Evolutionary conservation across 2,329 filamentous ascomycete species (phyloP).

Genomic region (Fusarium xyrophilum): DNA sequence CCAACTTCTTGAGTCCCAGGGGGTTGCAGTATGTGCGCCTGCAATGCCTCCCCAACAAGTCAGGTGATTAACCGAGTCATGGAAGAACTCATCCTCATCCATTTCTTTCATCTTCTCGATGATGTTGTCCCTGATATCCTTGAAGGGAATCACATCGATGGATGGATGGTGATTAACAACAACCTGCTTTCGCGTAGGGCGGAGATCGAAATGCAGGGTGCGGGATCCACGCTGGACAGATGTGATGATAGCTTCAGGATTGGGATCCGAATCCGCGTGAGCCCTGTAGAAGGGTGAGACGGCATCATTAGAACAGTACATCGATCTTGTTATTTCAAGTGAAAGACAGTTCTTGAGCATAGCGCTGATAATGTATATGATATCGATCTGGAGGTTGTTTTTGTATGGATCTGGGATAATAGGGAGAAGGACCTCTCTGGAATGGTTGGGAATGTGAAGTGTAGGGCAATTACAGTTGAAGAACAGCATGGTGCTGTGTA

Average conservation of each 20-base stretch:
- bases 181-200: constrained; percentile 40
- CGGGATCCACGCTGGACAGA: constrained; percentile 34
- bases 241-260: constrained; percentile 20
- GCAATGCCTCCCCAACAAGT: constrained; percentile 41
- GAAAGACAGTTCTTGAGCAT: constrained; percentile 39
- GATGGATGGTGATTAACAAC: constrained; percentile 39
- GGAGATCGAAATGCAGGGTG: constrained; percentile 39
- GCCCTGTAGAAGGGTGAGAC: constrained; percentile 38
- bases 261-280: constrained; percentile 16
- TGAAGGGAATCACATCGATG: constrained; percentile 40
- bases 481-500: constrained; percentile 16
- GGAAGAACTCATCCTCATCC: constrained; percentile 43
- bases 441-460: constrained; percentile 35
- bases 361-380: constrained; percentile 36
- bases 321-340: constrained; percentile 35
- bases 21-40: constrained; percentile 39
- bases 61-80: constrained; percentile 41
- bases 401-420: constrained; percentile 37
- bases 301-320: constrained; percentile 39
- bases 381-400: constrained; percentile 41
- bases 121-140: constrained; percentile 39
- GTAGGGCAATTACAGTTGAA: constrained; percentile 39
- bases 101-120: constrained; percentile 33
- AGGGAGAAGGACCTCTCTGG: constrained; percentile 32
- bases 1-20: constrained; percentile 44